These are phyloP conservation scores for Agastache rugosa DNA, from an alignment of 257 asterid genomes.

Conservation along the genomic window DNA sequence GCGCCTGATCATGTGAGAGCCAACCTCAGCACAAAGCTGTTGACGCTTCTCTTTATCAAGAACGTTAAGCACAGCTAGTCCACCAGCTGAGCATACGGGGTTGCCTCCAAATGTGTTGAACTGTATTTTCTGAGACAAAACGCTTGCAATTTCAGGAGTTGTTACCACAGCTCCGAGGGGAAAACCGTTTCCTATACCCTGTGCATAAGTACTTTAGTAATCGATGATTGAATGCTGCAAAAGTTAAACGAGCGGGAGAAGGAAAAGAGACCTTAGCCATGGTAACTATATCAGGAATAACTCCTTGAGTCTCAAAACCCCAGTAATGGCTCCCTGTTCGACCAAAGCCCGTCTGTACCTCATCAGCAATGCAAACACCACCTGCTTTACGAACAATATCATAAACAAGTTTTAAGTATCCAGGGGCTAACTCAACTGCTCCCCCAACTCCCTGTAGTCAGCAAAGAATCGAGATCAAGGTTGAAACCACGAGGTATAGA, in stretches of 20 bases:
- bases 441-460: constrained; percentile 93
- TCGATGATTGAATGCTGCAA: not conserved
- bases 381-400: constrained; percentile 88
- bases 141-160: constrained; percentile 96
- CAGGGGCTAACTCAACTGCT: constrained; percentile 95
- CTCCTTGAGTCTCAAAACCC: constrained; percentile 98
- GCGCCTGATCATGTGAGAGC: constrained; percentile 77
- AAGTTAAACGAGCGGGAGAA: not conserved
- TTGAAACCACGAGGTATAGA: not conserved
- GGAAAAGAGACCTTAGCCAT: constrained; percentile 86
- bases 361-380: constrained; percentile 98
- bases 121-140: constrained; percentile 82
- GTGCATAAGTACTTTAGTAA: constrained; percentile 30
- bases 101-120: constrained; percentile 97
- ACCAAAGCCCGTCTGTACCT: constrained; percentile 98
- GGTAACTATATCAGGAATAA: constrained; percentile 93
- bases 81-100: constrained; percentile 99
- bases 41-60: constrained; percentile 88
- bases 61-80: constrained; percentile 85
- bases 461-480: constrained; percentile 26
- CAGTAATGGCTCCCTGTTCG: constrained; percentile 95
- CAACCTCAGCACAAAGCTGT: constrained; percentile 82
- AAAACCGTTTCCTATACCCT: constrained; percentile 98
- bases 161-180: constrained; percentile 99
- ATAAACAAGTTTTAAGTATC: constrained; percentile 85